Percentiles rank a stretch among this genome's conserved stretches.
Conservation (phyloP, 495 filamentous ascomycete genomes). For the Hypoxylon lenormandii region DNA sequence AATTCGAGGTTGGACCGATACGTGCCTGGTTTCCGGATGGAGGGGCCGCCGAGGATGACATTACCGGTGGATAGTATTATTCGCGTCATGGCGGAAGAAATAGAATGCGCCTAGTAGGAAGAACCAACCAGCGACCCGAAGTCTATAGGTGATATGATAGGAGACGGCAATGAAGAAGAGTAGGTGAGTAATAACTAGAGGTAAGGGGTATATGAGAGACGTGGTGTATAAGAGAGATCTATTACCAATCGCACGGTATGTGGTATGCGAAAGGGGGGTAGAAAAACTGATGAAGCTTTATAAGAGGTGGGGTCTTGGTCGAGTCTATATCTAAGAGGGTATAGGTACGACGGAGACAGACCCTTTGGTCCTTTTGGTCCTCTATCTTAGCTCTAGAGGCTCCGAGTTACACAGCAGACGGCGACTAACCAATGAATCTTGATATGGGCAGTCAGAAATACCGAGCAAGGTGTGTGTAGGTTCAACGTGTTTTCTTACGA, state of each 20-base stretch:
- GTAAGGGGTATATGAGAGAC: background rate
- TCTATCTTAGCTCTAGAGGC: background rate
- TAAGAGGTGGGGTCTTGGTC: conserved; percentile 35
- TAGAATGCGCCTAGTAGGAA: conserved; percentile 17
- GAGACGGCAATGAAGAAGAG: conserved; percentile 16
- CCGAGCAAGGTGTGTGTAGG: background rate
- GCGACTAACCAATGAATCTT: conserved; percentile 17
- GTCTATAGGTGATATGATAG: no score
- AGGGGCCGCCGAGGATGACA: conserved; percentile 81
- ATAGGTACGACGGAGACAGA: conserved; percentile 12
- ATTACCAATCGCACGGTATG: conserved; percentile 39
- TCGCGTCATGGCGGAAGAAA: conserved; percentile 68
- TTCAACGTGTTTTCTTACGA: background rate
- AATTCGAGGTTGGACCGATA: conserved; percentile 90
- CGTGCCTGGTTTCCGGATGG: conserved; percentile 77
- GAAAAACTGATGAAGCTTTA: conserved; percentile 45
- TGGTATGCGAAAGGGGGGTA: conserved; percentile 7
- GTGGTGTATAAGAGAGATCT: conserved; percentile 7
- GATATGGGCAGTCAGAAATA: background rate
- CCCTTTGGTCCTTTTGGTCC: background rate
- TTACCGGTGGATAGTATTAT: conserved; percentile 92
- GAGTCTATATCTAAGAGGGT: conserved; percentile 4
- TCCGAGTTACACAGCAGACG: conserved; percentile 25
- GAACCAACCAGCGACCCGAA: conserved; percentile 9
- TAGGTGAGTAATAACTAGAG: conserved; percentile 3